Conservation (phyloP, 179 eudicot genomes). For the Vitellaria paradoxa region DNA sequence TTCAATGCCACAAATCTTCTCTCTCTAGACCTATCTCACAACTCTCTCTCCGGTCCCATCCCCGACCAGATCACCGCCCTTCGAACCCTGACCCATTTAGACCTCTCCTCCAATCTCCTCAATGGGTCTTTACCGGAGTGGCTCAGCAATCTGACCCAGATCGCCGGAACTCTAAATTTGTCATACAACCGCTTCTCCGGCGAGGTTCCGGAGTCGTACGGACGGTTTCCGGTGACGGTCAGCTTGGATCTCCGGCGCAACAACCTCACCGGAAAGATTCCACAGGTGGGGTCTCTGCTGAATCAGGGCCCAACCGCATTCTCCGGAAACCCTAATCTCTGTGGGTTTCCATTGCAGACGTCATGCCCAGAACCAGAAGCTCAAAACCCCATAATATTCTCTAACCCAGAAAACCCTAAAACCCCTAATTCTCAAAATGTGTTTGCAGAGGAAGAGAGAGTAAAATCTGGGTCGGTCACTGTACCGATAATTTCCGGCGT, state of each 20-base stretch:
- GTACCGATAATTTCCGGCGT: constrained; percentile 49
- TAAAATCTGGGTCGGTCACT: constrained; percentile 26
- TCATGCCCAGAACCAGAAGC: constrained; percentile 34
- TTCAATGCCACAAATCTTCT: constrained; percentile 48
- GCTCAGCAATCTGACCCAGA: constrained; percentile 42
- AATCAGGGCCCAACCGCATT: constrained; percentile 97
- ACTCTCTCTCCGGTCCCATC: constrained; percentile 56
- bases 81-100: constrained; percentile 31
- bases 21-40: constrained; percentile 62
- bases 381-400: constrained; percentile 42
- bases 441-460: constrained; percentile 16
- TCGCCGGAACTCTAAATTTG: constrained; percentile 65
- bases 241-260: constrained; percentile 77
- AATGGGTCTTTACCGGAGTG: constrained; percentile 57
- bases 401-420: constrained; percentile 22
- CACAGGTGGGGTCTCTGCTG: constrained; percentile 66
- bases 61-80: constrained; percentile 43
- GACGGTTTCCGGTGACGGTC: constrained; percentile 63
- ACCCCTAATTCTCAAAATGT: constrained; percentile 27
- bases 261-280: constrained; percentile 78
- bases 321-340: constrained; percentile 66
- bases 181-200: constrained; percentile 68
- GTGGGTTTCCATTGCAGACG: constrained; percentile 72
- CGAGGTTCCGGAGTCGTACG: constrained; percentile 62
- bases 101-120: constrained; percentile 62